Conservation (phyloP, 805 yeast species). For the Saccharomycopsis sp. region DNA sequence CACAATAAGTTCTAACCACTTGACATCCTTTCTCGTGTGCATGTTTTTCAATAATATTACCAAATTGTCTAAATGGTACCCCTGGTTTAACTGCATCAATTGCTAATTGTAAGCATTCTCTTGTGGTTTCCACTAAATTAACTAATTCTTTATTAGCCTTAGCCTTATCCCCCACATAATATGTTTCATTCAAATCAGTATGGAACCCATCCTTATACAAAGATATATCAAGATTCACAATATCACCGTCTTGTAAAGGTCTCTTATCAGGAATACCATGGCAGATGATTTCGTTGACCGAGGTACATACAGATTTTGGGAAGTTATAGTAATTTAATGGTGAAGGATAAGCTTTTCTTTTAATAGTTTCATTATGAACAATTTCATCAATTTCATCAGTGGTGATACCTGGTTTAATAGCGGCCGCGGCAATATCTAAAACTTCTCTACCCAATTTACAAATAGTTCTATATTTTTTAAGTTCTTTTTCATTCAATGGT, state of each 20-base stretch:
- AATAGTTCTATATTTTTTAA: slow-evolving; percentile 69
- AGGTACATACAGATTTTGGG: slow-evolving; percentile 89
- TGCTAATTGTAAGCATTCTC: slow-evolving; percentile 82
- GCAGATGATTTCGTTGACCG: slow-evolving; percentile 91
- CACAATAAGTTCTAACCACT: slow-evolving; percentile 85
- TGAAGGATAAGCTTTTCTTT: slow-evolving; percentile 88
- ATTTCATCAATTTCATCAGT: slow-evolving; percentile 87
- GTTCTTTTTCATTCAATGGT: slow-evolving; percentile 57
- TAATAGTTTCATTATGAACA: slow-evolving; percentile 82
- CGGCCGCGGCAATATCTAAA: slow-evolving; percentile 81
- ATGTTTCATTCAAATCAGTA: slow-evolving; percentile 93
- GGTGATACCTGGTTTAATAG: slow-evolving; percentile 79
- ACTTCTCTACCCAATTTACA: slow-evolving; percentile 76
- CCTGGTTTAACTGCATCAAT: slow-evolving; percentile 89
- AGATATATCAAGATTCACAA: slow-evolving; percentile 84
- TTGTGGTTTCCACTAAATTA: slow-evolving; percentile 82
- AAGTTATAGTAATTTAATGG: slow-evolving; percentile 91
- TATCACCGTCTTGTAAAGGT: slow-evolving; percentile 86
- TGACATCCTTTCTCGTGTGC: slow-evolving; percentile 74
- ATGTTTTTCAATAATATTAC: slow-evolving; percentile 80
- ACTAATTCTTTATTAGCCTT: slow-evolving; percentile 74
- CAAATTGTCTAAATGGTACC: slow-evolving; percentile 74
- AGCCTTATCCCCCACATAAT: slow-evolving; percentile 90
- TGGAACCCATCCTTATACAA: slow-evolving; percentile 83
- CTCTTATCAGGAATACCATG: slow-evolving; percentile 96